phyloP scores from a whole-genome alignment of 768 basidiomycete genomes.

The Glaciozyma antarctica region DNA sequence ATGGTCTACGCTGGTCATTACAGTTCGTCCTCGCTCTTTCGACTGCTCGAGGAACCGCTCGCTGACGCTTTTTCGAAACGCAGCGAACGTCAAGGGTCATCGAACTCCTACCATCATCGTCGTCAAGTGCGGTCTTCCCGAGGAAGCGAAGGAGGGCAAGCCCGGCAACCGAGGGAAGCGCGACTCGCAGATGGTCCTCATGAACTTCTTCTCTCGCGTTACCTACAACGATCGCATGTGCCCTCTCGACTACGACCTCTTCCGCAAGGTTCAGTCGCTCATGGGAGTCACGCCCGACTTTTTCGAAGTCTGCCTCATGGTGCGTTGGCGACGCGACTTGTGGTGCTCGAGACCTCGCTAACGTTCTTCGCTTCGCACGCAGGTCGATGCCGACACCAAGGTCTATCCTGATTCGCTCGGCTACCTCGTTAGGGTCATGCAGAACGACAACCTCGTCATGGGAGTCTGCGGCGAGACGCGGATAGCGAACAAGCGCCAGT shows the following conservation, averaged over 20 bases:
- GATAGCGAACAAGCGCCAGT: constrained; percentile 94
- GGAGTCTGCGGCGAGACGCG: constrained; percentile 97
- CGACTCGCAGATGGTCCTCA: constrained; percentile 94
- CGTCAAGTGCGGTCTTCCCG: constrained; percentile 91
- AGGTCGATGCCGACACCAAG: constrained; percentile 99
- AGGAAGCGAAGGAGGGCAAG: constrained; percentile 78
- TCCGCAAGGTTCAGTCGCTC: constrained; percentile 86
- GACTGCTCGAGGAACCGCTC: constrained; percentile 7
- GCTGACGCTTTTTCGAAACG: constrained; percentile 39
- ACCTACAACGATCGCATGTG: constrained; percentile 99
- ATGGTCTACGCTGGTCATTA: constrained; percentile 99
- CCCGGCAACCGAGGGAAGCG: constrained; percentile 98
- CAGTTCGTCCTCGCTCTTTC: constrained; percentile 48
- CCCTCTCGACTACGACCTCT: constrained; percentile 93
- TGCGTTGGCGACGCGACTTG: constrained; percentile 42
- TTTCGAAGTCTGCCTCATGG: constrained; percentile 96
- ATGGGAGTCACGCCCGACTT: constrained; percentile 99
- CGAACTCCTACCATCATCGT: constrained; percentile 88
- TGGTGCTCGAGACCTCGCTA: background rate
- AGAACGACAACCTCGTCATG: constrained; percentile 98
- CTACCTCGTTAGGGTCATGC: constrained; percentile 94
- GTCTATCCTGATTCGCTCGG: constrained; percentile 82
- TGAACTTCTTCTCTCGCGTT: constrained; percentile 99
- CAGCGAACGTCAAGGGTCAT: constrained; percentile 55
- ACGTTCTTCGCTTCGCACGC: constrained; percentile 7